These are phyloP conservation scores for Hericium coralloides DNA, from an alignment of 768 basidiomycete species.

Conservation along the genomic window DNA sequence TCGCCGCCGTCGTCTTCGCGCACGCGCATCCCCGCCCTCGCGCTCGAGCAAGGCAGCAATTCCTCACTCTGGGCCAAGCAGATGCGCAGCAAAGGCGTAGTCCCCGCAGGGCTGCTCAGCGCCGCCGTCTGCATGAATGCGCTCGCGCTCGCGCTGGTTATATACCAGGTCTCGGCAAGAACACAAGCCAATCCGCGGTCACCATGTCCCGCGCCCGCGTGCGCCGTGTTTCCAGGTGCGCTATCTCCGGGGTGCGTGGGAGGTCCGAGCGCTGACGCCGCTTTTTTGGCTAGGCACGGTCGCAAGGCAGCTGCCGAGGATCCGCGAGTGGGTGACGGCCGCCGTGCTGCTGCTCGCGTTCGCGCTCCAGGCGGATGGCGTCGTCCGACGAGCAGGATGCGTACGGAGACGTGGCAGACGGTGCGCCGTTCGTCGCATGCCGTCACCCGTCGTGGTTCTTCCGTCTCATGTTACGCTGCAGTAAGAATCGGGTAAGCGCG, in stretches of 20 bases:
- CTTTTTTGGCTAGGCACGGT: conserved; percentile 43
- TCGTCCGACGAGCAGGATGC: conserved; percentile 65
- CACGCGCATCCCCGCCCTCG: conserved; percentile 28
- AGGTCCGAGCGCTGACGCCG: neutral
- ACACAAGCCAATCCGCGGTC: conserved; percentile 80
- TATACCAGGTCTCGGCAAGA: conserved; percentile 53
- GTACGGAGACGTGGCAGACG: conserved; percentile 78
- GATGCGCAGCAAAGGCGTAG: conserved; percentile 36
- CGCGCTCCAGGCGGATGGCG: conserved; percentile 47
- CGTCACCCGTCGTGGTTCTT: too few species aligned
- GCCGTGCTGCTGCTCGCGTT: conserved; percentile 52
- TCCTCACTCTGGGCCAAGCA: conserved; percentile 32
- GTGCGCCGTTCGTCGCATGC: conserved; percentile 38
- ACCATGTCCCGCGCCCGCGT: conserved; percentile 49
- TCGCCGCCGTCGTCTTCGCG: conserved; percentile 36
- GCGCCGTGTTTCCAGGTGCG: too few species aligned
- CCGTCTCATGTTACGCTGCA: too few species aligned
- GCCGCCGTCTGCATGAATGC: conserved; percentile 57
- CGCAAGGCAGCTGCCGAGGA: conserved; percentile 41
- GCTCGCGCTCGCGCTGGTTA: conserved; percentile 62
- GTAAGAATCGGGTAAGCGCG: too few species aligned
- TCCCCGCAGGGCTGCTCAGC: conserved; percentile 42
- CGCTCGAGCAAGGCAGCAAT: conserved; percentile 23
- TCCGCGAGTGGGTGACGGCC: conserved; percentile 53
- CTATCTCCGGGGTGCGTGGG: conserved; percentile 4